Evolutionary conservation across 2,329 filamentous ascomycete genomes (phyloP).

Genomic region (Clathrospora elynae): DNA sequence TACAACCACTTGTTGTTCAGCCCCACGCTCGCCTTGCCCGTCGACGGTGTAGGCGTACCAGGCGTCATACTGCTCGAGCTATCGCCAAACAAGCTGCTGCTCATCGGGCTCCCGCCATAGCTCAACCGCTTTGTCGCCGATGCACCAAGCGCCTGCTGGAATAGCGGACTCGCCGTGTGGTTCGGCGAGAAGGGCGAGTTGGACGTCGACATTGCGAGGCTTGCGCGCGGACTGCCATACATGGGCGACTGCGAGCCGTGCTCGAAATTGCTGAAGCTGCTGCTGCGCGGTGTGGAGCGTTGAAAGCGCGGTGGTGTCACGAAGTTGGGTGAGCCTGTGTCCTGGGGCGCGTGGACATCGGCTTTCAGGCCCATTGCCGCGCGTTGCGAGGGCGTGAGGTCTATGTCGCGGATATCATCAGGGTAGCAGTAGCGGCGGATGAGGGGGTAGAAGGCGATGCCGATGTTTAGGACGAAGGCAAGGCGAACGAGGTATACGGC

Average conservation of each 20-base stretch:
- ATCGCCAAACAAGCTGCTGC: constrained; percentile 46
- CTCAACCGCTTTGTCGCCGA: constrained; percentile 63
- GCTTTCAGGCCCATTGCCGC: constrained; percentile 80
- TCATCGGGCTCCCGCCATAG: constrained; percentile 59
- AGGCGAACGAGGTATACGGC: constrained; percentile 58
- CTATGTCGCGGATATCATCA: constrained; percentile 85
- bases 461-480: constrained; percentile 66
- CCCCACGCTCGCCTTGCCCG: constrained; percentile 68
- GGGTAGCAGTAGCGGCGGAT: constrained; percentile 60
- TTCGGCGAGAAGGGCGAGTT: constrained; percentile 58
- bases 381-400: constrained; percentile 87
- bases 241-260: constrained; percentile 58
- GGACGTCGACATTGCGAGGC: constrained; percentile 32
- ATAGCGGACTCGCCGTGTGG: constrained; percentile 60
- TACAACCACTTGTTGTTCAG: constrained; percentile 96
- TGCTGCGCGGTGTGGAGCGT: constrained; percentile 70
- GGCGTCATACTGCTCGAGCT: constrained; percentile 55
- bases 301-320: constrained; percentile 87
- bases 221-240: constrained; percentile 58
- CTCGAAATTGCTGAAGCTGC: constrained; percentile 59
- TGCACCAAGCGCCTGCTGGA: constrained; percentile 68
- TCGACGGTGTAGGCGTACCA: constrained; percentile 68
- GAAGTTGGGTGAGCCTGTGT: constrained; percentile 68
- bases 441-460: constrained; percentile 72
- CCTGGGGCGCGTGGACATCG: constrained; percentile 60